Evolutionary conservation across 768 basidiomycete genomes (phyloP).

Genomic region (Collybiopsis luxurians): DNA sequence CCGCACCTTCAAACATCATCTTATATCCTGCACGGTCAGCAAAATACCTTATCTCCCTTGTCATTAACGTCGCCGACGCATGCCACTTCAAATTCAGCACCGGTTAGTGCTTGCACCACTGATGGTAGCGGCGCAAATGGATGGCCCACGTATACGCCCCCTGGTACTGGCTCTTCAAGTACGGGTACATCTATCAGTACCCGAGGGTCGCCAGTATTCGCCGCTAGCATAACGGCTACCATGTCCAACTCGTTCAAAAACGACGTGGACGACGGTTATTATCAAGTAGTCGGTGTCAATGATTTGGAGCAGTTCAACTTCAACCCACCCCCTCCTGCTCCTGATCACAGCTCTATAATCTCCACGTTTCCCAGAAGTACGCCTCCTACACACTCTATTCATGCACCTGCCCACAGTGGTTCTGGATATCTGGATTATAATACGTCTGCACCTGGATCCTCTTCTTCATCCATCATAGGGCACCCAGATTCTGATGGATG

Average conservation of each 20-base stretch:
- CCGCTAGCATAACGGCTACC: slow-evolving; percentile 26
- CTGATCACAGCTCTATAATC: slow-evolving; percentile 4
- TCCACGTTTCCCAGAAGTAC: not conserved
- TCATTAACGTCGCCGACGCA: slow-evolving; percentile 15
- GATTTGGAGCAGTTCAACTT: slow-evolving; percentile 56
- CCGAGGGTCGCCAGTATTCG: slow-evolving; percentile 41
- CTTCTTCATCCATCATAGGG: not conserved
- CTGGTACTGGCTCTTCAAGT: slow-evolving; percentile 52
- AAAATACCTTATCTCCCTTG: not conserved
- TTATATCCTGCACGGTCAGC: slow-evolving; percentile 20
- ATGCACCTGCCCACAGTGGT: not conserved
- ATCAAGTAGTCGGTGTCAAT: slow-evolving; percentile 25
- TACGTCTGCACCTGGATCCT: not conserved
- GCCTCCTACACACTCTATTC: not conserved
- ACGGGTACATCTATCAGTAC: slow-evolving; percentile 40
- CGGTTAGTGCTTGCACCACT: slow-evolving; percentile 46
- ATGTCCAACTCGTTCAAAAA: slow-evolving; percentile 26
- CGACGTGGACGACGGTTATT: slow-evolving; percentile 38
- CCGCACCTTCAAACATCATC: slow-evolving; percentile 19
- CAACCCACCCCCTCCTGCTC: slow-evolving; percentile 27
- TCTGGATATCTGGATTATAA: slow-evolving; percentile 2
- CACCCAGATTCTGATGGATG: slow-evolving; percentile 4
- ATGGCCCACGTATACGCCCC: slow-evolving; percentile 65
- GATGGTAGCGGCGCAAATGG: slow-evolving; percentile 47
- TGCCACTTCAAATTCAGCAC: slow-evolving; percentile 40